Evolutionary conservation across 345 rosid genomes (phyloP).

Genomic region (Aquilaria sinensis): DNA sequence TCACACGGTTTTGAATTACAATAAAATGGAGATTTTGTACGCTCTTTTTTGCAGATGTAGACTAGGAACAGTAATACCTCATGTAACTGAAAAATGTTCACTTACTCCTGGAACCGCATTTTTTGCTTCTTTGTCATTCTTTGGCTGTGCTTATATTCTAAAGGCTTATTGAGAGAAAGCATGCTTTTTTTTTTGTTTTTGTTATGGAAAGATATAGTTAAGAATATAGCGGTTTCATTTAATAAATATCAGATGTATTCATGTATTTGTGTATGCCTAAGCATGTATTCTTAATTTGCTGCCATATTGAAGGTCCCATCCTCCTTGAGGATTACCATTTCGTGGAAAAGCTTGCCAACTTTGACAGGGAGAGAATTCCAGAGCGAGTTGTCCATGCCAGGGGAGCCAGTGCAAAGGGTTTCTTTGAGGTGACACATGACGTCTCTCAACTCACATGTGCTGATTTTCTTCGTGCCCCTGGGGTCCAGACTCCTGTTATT

Average conservation of each 20-base stretch:
- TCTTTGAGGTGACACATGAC: slow-evolving; percentile 88
- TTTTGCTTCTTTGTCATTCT: too few species aligned
- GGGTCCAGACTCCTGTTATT: slow-evolving; percentile 86
- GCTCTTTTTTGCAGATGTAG: not conserved
- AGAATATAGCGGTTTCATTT: not conserved
- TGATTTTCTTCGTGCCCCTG: slow-evolving; percentile 84
- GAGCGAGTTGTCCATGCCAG: slow-evolving; percentile 97
- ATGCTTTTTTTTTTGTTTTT: not conserved
- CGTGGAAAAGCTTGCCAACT: slow-evolving; percentile 81
- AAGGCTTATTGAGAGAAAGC: not conserved
- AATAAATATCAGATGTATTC: not conserved
- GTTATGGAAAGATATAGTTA: not conserved
- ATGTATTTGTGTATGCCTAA: too few species aligned
- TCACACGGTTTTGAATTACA: too few species aligned
- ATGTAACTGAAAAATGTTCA: not conserved
- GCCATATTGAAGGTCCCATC: slow-evolving; percentile 54
- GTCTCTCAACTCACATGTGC: slow-evolving; percentile 68
- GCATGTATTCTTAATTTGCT: too few species aligned
- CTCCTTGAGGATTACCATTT: slow-evolving; percentile 93
- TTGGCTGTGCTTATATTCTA: too few species aligned
- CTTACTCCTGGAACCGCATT: too few species aligned
- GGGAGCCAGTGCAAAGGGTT: slow-evolving; percentile 93
- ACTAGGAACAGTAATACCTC: not conserved
- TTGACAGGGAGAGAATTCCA: slow-evolving; percentile 81
- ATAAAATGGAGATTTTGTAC: too few species aligned